Base-by-base conservation (phyloP, 768 basidiomycete species). In the Phanerodontia chrysosporium region DNA sequence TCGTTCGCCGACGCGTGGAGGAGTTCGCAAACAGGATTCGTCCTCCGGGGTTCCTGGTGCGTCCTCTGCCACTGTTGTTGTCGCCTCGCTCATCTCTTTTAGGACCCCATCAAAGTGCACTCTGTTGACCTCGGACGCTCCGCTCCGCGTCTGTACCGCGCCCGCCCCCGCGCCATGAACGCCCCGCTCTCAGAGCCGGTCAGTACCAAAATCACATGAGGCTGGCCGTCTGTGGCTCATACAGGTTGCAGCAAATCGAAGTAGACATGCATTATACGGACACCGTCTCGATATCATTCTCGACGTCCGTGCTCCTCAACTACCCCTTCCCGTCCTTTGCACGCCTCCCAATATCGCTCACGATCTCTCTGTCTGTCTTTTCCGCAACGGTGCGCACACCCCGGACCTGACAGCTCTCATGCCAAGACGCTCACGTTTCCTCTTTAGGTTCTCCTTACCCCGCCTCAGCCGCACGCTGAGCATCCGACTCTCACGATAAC, bases 91-190 rank as follows among this genome's bases (percentile, higher is more conserved):
- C 51, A 57, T 44, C 24, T 21, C 57, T 51, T 22, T 2, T 62
- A 96, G 95, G 93, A 94, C 66, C 82, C 88, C 60, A 92, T 96
- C 55, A 84, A 85, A 58, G 83, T 98, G 4, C 92, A 93, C 63
- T 86, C 91, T 0, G 83, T 96, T 14, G 83, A 93, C 63, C 80
- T 97, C 45, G 95, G 95, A 2, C 75, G 78, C 7, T 84, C 88
- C 5, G 95, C 90, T 1, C 97, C 97, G 0, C 76, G 80, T 13
- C 66, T 98, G 24, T 86, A 81, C 32, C 83, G 88, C 68, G 92
- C 91, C 6, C 82, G 82, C 25, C 76, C 86, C 36, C 73, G 78
- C 46, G 76, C 45, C 57, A 18, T 66, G 73, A 62, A 67, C 58
- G 44, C 58, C 55, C n/a, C 36, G 59, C 45, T 66, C 62, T 27